A percentile compares a stretch with the other conserved stretches of the same genome.
These are phyloP conservation scores for Omphalea diandra DNA, from an alignment of 441 rosid species.

Conservation along the genomic window DNA sequence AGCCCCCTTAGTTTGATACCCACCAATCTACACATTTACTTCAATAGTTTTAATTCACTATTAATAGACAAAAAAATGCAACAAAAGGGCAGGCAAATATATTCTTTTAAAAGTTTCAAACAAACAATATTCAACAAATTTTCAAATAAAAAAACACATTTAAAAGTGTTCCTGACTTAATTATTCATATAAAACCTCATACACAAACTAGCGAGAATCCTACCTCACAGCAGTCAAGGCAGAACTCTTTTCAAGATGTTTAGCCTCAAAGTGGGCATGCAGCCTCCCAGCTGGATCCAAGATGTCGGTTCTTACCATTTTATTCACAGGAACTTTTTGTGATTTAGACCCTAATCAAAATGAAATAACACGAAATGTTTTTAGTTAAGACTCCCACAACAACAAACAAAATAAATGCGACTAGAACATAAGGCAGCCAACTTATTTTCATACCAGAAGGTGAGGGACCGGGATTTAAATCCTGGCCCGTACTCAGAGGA, in stretches of 20 bases:
- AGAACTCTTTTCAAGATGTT: conserved; percentile 41
- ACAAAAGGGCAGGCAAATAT: neutral
- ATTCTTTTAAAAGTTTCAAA: neutral
- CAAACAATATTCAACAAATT: neutral
- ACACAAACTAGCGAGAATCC: conserved; percentile 13
- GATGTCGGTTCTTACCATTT: conserved; percentile 90
- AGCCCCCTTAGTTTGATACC: neutral
- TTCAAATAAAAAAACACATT: neutral
- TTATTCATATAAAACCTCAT: neutral
- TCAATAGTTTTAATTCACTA: neutral
- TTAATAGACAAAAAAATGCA: neutral
- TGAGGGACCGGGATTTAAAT: conserved; percentile 32
- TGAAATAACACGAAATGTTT: conserved; percentile 19
- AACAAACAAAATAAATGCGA: conserved; percentile 12
- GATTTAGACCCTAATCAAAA: conserved; percentile 53
- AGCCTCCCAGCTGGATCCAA: conserved; percentile 90
- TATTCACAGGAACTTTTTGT: conserved; percentile 76
- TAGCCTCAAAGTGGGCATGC: conserved; percentile 69
- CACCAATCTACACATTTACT: neutral
- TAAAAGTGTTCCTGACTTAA: neutral
- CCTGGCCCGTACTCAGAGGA: conserved; percentile 37
- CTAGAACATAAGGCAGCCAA: conserved; percentile 5
- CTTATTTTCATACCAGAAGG: conserved; percentile 45
- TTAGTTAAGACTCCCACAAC: conserved; percentile 13
- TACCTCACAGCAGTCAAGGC: conserved; percentile 75